Evolutionary conservation across 2,329 filamentous ascomycete genomes (phyloP).

Genomic region (Diplodia mutila): DNA sequence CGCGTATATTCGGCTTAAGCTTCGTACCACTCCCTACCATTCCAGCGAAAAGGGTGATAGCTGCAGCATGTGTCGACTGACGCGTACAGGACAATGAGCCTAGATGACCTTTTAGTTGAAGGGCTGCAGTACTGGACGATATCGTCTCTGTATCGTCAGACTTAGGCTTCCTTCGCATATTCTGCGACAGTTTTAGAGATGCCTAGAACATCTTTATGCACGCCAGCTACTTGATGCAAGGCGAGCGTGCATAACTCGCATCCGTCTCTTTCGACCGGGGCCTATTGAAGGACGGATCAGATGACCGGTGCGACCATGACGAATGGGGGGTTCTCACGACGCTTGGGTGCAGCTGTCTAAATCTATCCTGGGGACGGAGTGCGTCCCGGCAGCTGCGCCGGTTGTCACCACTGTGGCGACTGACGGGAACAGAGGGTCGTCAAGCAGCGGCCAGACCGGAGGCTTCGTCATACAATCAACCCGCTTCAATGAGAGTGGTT

Average conservation of each 20-base stretch:
- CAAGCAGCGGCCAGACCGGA: not conserved
- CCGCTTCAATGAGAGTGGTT: not conserved
- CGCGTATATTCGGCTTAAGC: not conserved
- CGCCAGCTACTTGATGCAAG: not conserved
- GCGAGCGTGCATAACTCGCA: not conserved
- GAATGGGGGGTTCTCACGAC: not conserved
- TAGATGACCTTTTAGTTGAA: not conserved
- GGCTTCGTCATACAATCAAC: not conserved
- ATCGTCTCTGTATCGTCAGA: not conserved
- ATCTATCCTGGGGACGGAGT: not conserved
- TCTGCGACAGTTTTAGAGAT: not conserved
- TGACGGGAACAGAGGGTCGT: not conserved
- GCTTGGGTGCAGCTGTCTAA: slow-evolving; percentile 5
- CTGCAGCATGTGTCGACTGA: not conserved
- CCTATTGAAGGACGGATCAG: not conserved
- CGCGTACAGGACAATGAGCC: not conserved
- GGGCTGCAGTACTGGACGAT: not conserved
- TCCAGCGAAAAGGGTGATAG: not conserved
- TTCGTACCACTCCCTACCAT: not conserved
- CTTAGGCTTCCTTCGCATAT: not conserved
- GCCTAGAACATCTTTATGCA: slow-evolving; percentile 15
- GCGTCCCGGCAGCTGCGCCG: not conserved
- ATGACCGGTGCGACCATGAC: slow-evolving; percentile 14
- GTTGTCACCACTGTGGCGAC: slow-evolving; percentile 4
- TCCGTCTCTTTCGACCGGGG: not conserved